Conservation (phyloP, 1,284 basidiomycete genomes). For the Cutaneotrichosporon sp. region DNA sequence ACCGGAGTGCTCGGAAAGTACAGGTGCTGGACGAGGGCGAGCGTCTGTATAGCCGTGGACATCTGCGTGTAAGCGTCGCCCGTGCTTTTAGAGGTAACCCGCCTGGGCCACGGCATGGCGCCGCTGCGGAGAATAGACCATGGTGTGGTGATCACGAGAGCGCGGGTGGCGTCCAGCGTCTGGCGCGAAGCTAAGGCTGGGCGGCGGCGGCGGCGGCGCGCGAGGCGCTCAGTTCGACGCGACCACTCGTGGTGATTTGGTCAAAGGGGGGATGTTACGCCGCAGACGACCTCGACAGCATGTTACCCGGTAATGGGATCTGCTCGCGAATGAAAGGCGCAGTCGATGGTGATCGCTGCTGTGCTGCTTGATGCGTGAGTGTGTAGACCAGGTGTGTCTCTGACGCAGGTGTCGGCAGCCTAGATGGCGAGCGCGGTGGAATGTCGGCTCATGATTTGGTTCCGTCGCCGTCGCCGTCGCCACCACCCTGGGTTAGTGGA, state of each 20-base stretch:
- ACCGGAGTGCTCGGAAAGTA: conserved; percentile 41
- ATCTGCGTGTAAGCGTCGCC: conserved; percentile 19
- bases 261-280: not conserved
- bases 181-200: no score
- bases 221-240: not conserved
- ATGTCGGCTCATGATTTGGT: not conserved
- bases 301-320: not conserved
- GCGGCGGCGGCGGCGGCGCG: not conserved
- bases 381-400: no score
- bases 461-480: not conserved
- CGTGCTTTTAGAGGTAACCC: conserved; percentile 1
- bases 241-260: not conserved
- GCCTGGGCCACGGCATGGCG: conserved; percentile 42
- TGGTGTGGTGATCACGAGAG: not conserved
- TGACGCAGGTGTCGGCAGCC: no score
- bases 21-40: conserved; percentile 39
- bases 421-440: no score
- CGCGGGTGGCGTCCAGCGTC: not conserved
- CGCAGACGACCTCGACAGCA: not conserved
- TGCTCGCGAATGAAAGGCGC: no score
- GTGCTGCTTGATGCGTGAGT: no score
- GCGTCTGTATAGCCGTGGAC: conserved; percentile 29
- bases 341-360: no score
- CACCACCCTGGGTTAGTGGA: not conserved
- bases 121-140: conserved; percentile 40